phyloP scores from a whole-genome alignment of 73 alveolate species.

The Tetrahymena borealis region DNA sequence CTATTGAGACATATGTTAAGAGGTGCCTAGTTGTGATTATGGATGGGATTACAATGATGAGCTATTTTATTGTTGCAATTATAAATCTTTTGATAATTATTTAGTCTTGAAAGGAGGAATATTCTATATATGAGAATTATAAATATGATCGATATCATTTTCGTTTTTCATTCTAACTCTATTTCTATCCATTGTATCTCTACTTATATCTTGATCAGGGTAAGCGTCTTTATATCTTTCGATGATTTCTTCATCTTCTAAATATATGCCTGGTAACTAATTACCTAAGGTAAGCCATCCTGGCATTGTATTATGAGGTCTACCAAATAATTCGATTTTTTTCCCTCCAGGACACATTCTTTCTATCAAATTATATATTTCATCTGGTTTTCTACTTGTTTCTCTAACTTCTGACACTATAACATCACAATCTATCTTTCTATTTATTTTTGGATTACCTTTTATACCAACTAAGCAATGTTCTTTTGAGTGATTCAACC shows the following conservation, averaged over 20 bases:
- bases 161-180: slow-evolving; percentile 14
- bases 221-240: slow-evolving; percentile 70
- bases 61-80: background rate
- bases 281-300: slow-evolving; percentile 89
- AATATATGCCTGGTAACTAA: slow-evolving; percentile 72
- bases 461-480: slow-evolving; percentile 87
- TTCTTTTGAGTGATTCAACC: slow-evolving; percentile 91
- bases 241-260: slow-evolving; percentile 67
- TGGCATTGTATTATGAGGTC: slow-evolving; percentile 82
- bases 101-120: background rate
- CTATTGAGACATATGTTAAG: background rate
- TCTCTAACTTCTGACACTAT: slow-evolving; percentile 95
- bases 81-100: background rate
- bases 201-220: slow-evolving; percentile 50
- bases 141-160: slow-evolving; percentile 24
- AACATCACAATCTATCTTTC: slow-evolving; percentile 81
- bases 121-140: slow-evolving; percentile 19
- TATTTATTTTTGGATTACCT: slow-evolving; percentile 67
- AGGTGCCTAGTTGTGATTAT: background rate
- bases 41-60: background rate
- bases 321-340: slow-evolving; percentile 88
- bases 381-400: slow-evolving; percentile 96
- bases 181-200: slow-evolving; percentile 24
- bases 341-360: slow-evolving; percentile 91
- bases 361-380: slow-evolving; percentile 87